These are phyloP conservation scores for Ormosia emarginata DNA, from an alignment of 306 rosid genomes.

Conservation along the genomic window DNA sequence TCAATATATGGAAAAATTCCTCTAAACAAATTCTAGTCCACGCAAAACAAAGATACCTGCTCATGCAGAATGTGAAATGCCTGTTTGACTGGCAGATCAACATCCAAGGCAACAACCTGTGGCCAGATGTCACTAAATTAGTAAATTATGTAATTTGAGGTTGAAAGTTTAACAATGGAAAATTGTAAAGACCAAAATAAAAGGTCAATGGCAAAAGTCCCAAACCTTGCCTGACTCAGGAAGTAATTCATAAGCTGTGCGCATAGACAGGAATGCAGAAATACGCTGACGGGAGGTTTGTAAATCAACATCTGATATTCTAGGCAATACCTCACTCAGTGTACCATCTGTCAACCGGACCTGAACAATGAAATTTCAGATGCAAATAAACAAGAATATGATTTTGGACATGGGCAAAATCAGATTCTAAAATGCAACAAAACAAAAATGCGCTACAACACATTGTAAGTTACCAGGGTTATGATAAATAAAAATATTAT, in stretches of 20 bases:
- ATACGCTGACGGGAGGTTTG: conserved; percentile 81
- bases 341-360: conserved; percentile 67
- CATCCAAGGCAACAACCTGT: conserved; percentile 88
- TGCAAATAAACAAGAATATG: conserved; percentile 15
- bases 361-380: conserved; percentile 39
- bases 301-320: conserved; percentile 73
- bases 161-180: background rate
- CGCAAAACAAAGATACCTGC: conserved; percentile 56
- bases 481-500: background rate
- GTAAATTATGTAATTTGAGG: conserved; percentile 3
- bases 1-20: background rate
- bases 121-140: conserved; percentile 27
- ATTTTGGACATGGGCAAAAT: background rate
- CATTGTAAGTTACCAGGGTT: background rate
- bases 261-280: conserved; percentile 69
- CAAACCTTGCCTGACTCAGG: conserved; percentile 99
- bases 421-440: conserved; percentile 11
- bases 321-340: conserved; percentile 55
- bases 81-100: conserved; percentile 92
- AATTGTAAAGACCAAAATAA: conserved; percentile 1
- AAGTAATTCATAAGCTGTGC: conserved; percentile 84
- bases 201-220: conserved; percentile 34
- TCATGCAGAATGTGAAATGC: conserved; percentile 95
- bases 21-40: conserved; percentile 2
- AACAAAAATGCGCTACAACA: background rate